A percentile compares a stretch with the other conserved stretches of the same genome.
Evolutionary conservation across 805 yeast genomes (phyloP).

Genomic region (Wickerhamiella azyma): DNA sequence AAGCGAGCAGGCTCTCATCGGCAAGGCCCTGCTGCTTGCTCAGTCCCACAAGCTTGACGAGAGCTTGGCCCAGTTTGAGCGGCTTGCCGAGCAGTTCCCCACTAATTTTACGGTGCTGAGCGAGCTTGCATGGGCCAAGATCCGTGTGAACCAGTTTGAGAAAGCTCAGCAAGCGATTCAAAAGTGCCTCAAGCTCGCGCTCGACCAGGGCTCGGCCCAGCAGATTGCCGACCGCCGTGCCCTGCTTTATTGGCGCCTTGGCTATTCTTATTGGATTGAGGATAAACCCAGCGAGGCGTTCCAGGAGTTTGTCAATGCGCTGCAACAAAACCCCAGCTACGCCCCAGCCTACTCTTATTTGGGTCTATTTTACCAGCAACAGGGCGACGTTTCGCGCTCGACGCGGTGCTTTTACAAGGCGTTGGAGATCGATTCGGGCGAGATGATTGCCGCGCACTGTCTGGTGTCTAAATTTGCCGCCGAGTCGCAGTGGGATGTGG

Average conservation of each 20-base stretch:
- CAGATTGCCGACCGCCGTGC: conserved; percentile 46
- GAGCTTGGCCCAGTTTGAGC: conserved; percentile 41
- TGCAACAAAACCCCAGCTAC: conserved; percentile 47
- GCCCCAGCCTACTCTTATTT: conserved; percentile 75
- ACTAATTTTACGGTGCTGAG: conserved; percentile 44
- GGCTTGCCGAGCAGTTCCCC: conserved; percentile 38
- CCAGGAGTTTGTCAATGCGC: conserved; percentile 38
- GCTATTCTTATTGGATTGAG: conserved; percentile 39
- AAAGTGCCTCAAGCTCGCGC: conserved; percentile 30
- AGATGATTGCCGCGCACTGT: conserved; percentile 57
- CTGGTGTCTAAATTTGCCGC: conserved; percentile 58
- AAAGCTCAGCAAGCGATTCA: conserved; percentile 41
- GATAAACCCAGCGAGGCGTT: conserved; percentile 36
- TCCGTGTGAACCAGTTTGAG: conserved; percentile 37
- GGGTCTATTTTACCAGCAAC: conserved; percentile 55
- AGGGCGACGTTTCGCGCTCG: conserved; percentile 55
- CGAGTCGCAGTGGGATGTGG: conserved; percentile 69
- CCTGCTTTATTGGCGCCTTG: conserved; percentile 54
- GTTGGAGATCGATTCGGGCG: conserved; percentile 70
- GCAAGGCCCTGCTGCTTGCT: conserved; percentile 64
- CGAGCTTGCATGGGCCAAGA: conserved; percentile 69
- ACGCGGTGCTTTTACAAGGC: conserved; percentile 81
- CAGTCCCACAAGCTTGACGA: conserved; percentile 45
- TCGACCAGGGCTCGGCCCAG: conserved; percentile 35
- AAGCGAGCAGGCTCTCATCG: conserved; percentile 54